Evolutionary conservation across 495 filamentous ascomycete species (phyloP).

Genomic region (Xylaria bambusicola): DNA sequence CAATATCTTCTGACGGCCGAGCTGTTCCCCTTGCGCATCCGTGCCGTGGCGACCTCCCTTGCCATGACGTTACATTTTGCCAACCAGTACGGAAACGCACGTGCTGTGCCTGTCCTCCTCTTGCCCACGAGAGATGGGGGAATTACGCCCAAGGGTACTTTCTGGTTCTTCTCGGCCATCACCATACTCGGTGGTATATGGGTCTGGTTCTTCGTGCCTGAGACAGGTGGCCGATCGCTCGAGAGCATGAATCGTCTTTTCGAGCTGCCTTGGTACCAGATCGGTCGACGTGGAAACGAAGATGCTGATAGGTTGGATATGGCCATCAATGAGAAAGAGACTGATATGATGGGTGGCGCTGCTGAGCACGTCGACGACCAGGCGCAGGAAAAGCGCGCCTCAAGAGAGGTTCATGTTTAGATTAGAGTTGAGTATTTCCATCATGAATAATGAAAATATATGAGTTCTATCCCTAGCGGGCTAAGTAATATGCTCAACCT

Average conservation of each 20-base stretch:
- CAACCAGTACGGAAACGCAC: slow-evolving; percentile 72
- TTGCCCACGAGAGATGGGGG: slow-evolving; percentile 45
- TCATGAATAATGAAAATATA: neutral
- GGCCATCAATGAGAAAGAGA: slow-evolving; percentile 30
- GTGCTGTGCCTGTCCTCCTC: slow-evolving; percentile 60
- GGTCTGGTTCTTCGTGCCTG: slow-evolving; percentile 66
- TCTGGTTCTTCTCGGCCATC: slow-evolving; percentile 67
- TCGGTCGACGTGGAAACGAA: slow-evolving; percentile 60
- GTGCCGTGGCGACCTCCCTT: slow-evolving; percentile 52
- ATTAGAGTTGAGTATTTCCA: neutral
- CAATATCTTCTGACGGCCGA: slow-evolving; percentile 77
- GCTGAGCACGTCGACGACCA: slow-evolving; percentile 25
- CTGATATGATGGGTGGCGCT: slow-evolving; percentile 8
- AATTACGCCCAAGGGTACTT: slow-evolving; percentile 54
- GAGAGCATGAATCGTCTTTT: slow-evolving; percentile 72
- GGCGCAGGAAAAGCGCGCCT: slow-evolving; percentile 15
- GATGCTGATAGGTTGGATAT: slow-evolving; percentile 56
- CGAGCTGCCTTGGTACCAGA: slow-evolving; percentile 64
- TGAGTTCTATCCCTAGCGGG: no score
- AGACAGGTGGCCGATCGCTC: slow-evolving; percentile 64
- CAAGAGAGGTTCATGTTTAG: slow-evolving; percentile 5
- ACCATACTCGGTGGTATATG: slow-evolving; percentile 59
- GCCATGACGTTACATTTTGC: slow-evolving; percentile 66
- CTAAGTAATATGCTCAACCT: no score
- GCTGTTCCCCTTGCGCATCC: slow-evolving; percentile 66